Evolutionary conservation across 1,139 yeast genomes (phyloP).

Genomic region (Yamadazyma pseudoaaseri): DNA sequence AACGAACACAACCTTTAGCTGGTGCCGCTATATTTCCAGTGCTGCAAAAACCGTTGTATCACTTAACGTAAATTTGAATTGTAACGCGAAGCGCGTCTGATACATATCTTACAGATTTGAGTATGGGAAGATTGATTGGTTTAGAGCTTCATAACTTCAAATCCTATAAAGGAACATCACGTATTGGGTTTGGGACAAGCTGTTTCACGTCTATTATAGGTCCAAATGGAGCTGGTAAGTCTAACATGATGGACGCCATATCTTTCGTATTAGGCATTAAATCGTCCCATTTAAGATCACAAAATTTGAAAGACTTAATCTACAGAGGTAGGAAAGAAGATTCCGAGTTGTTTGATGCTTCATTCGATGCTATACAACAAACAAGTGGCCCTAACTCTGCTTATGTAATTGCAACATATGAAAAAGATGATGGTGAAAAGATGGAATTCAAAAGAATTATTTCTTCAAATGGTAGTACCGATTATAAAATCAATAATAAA

Average conservation of each 20-base stretch:
- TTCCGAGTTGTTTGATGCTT: constrained; percentile 14
- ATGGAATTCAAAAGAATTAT: constrained; percentile 57
- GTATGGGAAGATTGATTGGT: constrained; percentile 79
- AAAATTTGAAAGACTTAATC: constrained; percentile 69
- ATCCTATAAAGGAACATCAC: constrained; percentile 76
- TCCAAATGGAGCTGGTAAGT: constrained; percentile 97
- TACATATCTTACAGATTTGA: too few species aligned
- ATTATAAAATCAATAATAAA: constrained; percentile 65
- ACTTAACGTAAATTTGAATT: too few species aligned
- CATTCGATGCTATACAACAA: constrained; percentile 18
- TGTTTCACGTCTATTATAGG: constrained; percentile 91
- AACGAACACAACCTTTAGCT: too few species aligned
- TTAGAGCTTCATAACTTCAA: constrained; percentile 83
- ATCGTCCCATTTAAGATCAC: constrained; percentile 74
- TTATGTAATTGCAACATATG: constrained; percentile 78
- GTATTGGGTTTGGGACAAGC: constrained; percentile 79
- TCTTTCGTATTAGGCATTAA: constrained; percentile 91
- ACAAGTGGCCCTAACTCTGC: constrained; percentile 56
- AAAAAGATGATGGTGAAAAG: constrained; percentile 55
- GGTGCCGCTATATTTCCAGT: too few species aligned
- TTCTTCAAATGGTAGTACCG: constrained; percentile 57
- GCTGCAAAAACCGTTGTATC: too few species aligned
- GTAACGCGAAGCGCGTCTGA: constrained; percentile 5
- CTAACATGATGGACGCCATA: constrained; percentile 97
- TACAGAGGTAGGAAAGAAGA: constrained; percentile 44